Evolutionary conservation across 192 early-diverging fungal genomes (phyloP).

Genomic region (Entomortierella chlamydospora): DNA sequence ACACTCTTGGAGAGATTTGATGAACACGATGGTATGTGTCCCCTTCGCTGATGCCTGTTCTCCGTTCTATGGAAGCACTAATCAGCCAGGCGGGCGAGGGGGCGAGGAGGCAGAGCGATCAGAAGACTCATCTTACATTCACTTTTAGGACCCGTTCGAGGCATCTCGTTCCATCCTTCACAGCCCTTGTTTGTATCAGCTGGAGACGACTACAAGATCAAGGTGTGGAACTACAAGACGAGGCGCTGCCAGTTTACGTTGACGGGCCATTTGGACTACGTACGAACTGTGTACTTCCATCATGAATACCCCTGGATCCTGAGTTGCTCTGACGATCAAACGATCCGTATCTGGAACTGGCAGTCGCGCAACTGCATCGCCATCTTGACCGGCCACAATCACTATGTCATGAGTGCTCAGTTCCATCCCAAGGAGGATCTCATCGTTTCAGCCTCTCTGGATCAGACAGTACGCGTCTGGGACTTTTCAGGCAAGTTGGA

Average conservation of each 20-base stretch:
- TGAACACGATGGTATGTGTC: constrained; percentile 93
- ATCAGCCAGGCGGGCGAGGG: too few relatives aligned
- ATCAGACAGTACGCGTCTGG: constrained; percentile 99
- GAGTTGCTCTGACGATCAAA: constrained; percentile 96
- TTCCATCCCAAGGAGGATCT: constrained; percentile 99
- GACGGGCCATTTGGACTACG: constrained; percentile 98
- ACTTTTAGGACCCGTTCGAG: constrained; percentile 90
- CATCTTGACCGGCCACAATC: constrained; percentile 97
- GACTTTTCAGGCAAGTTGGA: constrained; percentile 88
- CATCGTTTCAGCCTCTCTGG: constrained; percentile 94
- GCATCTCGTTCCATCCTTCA: constrained; percentile 94
- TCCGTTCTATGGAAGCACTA: too few relatives aligned
- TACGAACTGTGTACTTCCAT: constrained; percentile 97
- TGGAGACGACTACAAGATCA: constrained; percentile 99
- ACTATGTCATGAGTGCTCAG: constrained; percentile 98
- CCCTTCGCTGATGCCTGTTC: background rate
- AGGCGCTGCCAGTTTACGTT: constrained; percentile 96
- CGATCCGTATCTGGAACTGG: constrained; percentile 99
- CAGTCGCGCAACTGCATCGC: constrained; percentile 98
- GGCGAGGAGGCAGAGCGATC: too few relatives aligned
- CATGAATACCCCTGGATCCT: constrained; percentile 99
- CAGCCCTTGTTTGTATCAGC: constrained; percentile 98
- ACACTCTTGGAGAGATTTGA: constrained; percentile 98
- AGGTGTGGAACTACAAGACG: constrained; percentile 99
- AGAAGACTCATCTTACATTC: background rate